A percentile compares a stretch with the other conserved stretches of the same genome.
Evolutionary conservation across 305 asterid genomes (phyloP).

Genomic region (Rubia occidens): DNA sequence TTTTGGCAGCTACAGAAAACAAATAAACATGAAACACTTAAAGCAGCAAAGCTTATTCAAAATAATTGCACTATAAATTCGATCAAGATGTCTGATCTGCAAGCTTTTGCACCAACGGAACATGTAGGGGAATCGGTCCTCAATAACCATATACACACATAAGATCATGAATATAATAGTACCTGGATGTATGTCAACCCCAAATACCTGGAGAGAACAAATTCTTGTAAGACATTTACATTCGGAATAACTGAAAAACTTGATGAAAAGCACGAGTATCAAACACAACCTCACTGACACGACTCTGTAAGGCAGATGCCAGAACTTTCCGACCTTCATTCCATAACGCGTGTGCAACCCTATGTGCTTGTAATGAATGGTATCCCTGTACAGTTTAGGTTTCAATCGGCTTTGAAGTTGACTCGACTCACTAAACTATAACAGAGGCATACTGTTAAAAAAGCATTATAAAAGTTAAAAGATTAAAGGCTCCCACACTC

Average conservation of each 20-base stretch:
- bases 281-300: slow-evolving; percentile 35
- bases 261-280: slow-evolving; percentile 1
- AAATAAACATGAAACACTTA: not conserved
- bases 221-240: slow-evolving; percentile 3
- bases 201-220: slow-evolving; percentile 30
- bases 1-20: slow-evolving; percentile 32
- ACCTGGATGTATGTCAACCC: slow-evolving; percentile 47
- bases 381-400: slow-evolving; percentile 25
- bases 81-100: not conserved
- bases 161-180: not conserved
- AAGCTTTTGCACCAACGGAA: not conserved
- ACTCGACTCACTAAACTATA: not conserved
- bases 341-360: slow-evolving; percentile 41
- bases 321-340: slow-evolving; percentile 35
- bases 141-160: not conserved
- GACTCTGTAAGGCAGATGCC: slow-evolving; percentile 40
- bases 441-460: not conserved
- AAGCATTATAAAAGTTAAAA: no score
- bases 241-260: not conserved
- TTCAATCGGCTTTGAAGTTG: not conserved
- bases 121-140: not conserved
- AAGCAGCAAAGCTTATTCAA: not conserved
- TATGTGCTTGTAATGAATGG: slow-evolving; percentile 37
- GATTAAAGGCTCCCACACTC: no score
- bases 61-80: not conserved